Evolutionary conservation across 2,329 filamentous ascomycete species (phyloP).

Genomic region (Paecilomyces niveus): DNA sequence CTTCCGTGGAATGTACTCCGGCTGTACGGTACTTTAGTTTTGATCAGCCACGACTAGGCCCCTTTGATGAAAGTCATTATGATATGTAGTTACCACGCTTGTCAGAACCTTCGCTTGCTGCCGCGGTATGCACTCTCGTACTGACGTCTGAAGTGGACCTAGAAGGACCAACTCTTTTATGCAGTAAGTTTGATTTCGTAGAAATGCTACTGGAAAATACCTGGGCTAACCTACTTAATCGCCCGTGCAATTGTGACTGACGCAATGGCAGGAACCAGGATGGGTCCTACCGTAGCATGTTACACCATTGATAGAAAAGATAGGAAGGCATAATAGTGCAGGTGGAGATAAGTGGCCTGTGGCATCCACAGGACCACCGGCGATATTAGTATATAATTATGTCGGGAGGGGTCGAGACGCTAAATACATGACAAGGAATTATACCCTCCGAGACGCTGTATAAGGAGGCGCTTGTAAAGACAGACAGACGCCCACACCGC

Average conservation of each 20-base stretch:
- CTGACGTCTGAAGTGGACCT: background rate
- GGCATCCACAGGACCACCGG: background rate
- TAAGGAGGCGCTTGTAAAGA: background rate
- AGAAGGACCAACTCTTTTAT: background rate
- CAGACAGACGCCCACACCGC: background rate
- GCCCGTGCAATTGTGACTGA: background rate
- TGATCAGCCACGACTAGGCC: background rate
- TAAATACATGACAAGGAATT: background rate
- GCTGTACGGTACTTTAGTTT: background rate
- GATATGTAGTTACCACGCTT: background rate
- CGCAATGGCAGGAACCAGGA: background rate
- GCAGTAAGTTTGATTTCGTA: background rate
- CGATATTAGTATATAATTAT: constrained; percentile 1
- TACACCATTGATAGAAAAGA: background rate
- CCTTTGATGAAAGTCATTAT: background rate
- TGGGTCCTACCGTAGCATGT: background rate
- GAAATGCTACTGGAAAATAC: background rate
- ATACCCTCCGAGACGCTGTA: background rate
- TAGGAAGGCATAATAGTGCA: background rate
- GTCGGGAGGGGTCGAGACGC: background rate
- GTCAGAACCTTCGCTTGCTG: background rate
- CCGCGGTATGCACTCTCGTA: background rate
- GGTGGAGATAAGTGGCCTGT: background rate
- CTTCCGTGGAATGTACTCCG: background rate
- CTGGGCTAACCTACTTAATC: background rate